Conservation (phyloP, 371 early-diverging fungal species). For the Rhizomucor pusillus region DNA sequence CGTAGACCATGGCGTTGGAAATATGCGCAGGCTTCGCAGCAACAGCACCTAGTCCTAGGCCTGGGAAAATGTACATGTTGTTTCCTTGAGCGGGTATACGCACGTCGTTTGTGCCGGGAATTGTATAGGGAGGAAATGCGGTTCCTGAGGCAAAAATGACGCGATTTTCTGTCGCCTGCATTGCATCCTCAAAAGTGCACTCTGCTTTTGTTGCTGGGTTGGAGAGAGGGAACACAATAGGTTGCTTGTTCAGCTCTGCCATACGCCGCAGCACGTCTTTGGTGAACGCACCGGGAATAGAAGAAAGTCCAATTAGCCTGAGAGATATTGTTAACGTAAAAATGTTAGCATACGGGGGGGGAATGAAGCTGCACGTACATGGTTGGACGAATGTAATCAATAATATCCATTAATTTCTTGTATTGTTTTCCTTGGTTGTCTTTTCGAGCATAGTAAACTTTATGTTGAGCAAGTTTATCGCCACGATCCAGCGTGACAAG, state of each 20-base stretch:
- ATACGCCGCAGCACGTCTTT: constrained; percentile 60
- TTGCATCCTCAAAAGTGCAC: constrained; percentile 89
- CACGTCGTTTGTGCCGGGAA: constrained; percentile 41
- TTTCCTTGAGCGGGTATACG: constrained; percentile 18
- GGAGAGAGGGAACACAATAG: constrained; percentile 92
- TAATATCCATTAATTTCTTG: constrained; percentile 63
- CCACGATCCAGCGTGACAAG: constrained; percentile 82
- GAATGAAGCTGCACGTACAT: no score
- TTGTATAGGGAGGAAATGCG: constrained; percentile 78
- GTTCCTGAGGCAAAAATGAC: constrained; percentile 94
- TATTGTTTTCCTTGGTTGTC: constrained; percentile 77
- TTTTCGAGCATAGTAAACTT: constrained; percentile 74
- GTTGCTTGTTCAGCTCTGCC: constrained; percentile 70
- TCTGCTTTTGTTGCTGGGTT: constrained; percentile 88
- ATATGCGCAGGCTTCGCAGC: constrained; percentile 64
- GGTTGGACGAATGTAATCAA: constrained; percentile 74
- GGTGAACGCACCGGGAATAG: constrained; percentile 72
- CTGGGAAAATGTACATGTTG: constrained; percentile 66
- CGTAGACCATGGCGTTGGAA: constrained; percentile 79
- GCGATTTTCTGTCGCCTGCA: constrained; percentile 72
- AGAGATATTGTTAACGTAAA: not conserved
- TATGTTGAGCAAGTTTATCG: constrained; percentile 82
- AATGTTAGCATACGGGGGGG: no score
- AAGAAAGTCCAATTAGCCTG: constrained; percentile 81
- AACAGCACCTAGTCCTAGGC: constrained; percentile 82